Evolutionary conservation across 2,329 filamentous ascomycete species (phyloP).

Genomic region (Epichloe gansuensis): DNA sequence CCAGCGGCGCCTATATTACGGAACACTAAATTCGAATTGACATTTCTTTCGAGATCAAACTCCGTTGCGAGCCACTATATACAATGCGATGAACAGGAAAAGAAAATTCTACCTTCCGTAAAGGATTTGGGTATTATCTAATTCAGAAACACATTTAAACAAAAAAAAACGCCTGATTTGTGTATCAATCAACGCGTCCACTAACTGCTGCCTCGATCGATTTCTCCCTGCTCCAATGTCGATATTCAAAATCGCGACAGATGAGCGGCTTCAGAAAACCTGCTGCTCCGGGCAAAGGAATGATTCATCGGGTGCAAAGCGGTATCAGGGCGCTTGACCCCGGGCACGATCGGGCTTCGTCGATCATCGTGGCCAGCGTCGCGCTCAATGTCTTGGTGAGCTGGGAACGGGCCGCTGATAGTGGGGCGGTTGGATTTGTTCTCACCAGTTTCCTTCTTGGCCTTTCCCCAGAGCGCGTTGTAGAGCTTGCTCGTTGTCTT

Average conservation of each 20-base stretch:
- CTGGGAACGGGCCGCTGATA: constrained; percentile 22
- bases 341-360: constrained; percentile 43
- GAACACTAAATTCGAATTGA: background rate
- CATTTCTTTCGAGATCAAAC: background rate
- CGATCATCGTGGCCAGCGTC: constrained; percentile 20
- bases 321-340: constrained; percentile 42
- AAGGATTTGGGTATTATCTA: constrained; percentile 4
- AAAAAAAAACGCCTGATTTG: background rate
- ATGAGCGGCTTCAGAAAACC: constrained; percentile 36
- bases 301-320: constrained; percentile 42
- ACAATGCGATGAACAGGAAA: background rate
- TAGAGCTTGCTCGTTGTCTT: constrained; percentile 25
- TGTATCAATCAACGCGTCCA: background rate
- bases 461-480: constrained; percentile 19
- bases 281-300: constrained; percentile 22
- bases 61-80: background rate
- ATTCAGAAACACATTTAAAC: background rate
- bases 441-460: constrained; percentile 17
- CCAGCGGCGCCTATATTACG: too few species aligned
- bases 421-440: constrained; percentile 14
- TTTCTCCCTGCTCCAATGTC: background rate
- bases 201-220: background rate
- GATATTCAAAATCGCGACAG: constrained; percentile 33
- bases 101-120: background rate
- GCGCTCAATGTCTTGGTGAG: constrained; percentile 25